These are phyloP conservation scores for Coprinopsis strossmayeri DNA, from an alignment of 768 basidiomycete genomes.

Conservation along the genomic window DNA sequence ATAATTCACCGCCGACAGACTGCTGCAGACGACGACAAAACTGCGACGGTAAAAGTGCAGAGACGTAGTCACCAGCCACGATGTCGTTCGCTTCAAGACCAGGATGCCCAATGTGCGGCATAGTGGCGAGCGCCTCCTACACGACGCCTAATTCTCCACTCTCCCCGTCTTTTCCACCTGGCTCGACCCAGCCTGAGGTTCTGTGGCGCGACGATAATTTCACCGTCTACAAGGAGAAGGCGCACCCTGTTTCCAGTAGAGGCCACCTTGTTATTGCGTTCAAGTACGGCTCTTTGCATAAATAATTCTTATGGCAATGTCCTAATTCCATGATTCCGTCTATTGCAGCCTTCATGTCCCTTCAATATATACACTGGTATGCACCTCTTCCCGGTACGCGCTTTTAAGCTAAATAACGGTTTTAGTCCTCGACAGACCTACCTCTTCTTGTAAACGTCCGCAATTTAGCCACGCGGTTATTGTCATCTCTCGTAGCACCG, in stretches of 20 bases:
- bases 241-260: constrained; percentile 63
- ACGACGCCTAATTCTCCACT: constrained; percentile 37
- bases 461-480: constrained; percentile 50
- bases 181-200: constrained; percentile 49
- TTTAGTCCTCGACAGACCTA: constrained; percentile 67
- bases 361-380: constrained; percentile 65
- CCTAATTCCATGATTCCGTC: constrained; percentile 5
- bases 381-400: too few species aligned
- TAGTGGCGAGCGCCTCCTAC: constrained; percentile 50
- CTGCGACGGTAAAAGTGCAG: neutral
- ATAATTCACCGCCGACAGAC: too few species aligned
- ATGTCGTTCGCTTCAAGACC: constrained; percentile 55
- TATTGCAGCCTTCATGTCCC: constrained; percentile 63
- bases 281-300: constrained; percentile 45
- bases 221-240: constrained; percentile 65
- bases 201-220: constrained; percentile 76
- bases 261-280: constrained; percentile 70
- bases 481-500: constrained; percentile 38
- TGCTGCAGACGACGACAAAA: neutral
- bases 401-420: constrained; percentile 10
- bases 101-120: constrained; percentile 75
- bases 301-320: constrained; percentile 4
- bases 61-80: constrained; percentile 1
- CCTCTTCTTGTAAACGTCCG: constrained; percentile 62
- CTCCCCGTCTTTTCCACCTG: constrained; percentile 37